Percentiles rank a stretch among this genome's conserved stretches.
phyloP scores from a whole-genome alignment of 2,329 filamentous ascomycete species.

The Epichloe sp. region DNA sequence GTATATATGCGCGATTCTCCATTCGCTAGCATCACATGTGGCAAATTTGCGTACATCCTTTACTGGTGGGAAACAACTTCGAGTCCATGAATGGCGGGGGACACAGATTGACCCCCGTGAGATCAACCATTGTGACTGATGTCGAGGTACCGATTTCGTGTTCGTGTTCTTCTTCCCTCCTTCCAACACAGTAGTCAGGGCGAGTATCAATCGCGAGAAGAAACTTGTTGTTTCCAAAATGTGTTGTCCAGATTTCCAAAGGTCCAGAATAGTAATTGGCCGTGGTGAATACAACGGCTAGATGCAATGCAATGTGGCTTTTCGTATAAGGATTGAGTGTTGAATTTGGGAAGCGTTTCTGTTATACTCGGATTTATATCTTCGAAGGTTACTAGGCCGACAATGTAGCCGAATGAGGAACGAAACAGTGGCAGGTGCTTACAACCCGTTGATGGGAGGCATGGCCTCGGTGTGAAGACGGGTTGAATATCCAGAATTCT shows the following conservation, averaged over 20 bases:
- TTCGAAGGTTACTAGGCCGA: background rate
- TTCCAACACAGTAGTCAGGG: background rate
- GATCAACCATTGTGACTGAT: constrained; percentile 15
- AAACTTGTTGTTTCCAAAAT: background rate
- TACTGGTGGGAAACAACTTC: constrained; percentile 40
- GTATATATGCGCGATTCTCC: background rate
- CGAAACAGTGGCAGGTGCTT: background rate
- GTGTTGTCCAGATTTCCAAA: background rate
- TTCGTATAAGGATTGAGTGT: background rate
- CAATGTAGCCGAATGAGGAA: background rate
- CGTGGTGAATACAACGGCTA: background rate
- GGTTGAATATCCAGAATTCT: background rate
- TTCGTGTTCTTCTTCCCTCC: background rate
- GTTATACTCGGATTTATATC: background rate
- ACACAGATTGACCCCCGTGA: constrained; percentile 38
- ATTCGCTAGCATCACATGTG: constrained; percentile 4
- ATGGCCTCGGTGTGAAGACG: background rate
- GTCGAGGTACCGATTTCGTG: background rate
- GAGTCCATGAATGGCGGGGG: constrained; percentile 57
- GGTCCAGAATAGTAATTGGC: background rate
- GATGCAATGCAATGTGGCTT: background rate
- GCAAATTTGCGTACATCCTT: constrained; percentile 45
- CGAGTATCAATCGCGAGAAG: background rate
- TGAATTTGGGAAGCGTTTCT: background rate
- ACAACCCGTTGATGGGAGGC: background rate